Conservation (phyloP, 2,329 filamentous ascomycete genomes). For the Drechslerella coelobrocha region DNA sequence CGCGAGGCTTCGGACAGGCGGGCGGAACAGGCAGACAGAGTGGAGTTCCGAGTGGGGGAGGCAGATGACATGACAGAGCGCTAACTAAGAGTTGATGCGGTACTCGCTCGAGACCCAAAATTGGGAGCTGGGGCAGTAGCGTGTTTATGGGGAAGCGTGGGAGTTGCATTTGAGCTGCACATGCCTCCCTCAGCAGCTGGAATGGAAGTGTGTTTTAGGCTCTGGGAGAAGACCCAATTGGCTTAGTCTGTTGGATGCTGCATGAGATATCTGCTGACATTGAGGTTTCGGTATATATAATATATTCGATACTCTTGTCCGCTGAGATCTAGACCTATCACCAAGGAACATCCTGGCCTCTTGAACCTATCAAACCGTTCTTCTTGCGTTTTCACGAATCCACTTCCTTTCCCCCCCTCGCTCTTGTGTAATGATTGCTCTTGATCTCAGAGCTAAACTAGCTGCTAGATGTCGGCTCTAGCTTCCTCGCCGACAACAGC, state of each 20-base stretch:
- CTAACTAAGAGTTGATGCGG: not conserved
- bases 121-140: not conserved
- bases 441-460: not conserved
- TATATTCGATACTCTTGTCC: not conserved
- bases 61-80: not conserved
- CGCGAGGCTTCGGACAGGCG: not conserved
- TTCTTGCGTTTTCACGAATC: constrained; percentile 3
- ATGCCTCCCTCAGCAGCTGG: constrained; percentile 5
- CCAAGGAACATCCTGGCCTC: not conserved
- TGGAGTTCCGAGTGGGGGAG: constrained; percentile 3
- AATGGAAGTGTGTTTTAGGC: constrained; percentile 9
- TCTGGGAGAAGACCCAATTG: constrained; percentile 44
- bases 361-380: constrained; percentile 19
- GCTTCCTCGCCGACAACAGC: constrained; percentile 69
- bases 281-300: constrained; percentile 17
- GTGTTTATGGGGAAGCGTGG: constrained; percentile 5
- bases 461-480: constrained; percentile 62
- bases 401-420: too few species aligned
- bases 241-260: constrained; percentile 15
- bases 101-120: not conserved
- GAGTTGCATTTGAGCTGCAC: not conserved
- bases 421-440: not conserved
- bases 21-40: constrained; percentile 7
- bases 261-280: constrained; percentile 6
- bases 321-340: constrained; percentile 18